phyloP scores from a whole-genome alignment of 768 basidiomycete species.

The Pleurotus salmoneostramineus region DNA sequence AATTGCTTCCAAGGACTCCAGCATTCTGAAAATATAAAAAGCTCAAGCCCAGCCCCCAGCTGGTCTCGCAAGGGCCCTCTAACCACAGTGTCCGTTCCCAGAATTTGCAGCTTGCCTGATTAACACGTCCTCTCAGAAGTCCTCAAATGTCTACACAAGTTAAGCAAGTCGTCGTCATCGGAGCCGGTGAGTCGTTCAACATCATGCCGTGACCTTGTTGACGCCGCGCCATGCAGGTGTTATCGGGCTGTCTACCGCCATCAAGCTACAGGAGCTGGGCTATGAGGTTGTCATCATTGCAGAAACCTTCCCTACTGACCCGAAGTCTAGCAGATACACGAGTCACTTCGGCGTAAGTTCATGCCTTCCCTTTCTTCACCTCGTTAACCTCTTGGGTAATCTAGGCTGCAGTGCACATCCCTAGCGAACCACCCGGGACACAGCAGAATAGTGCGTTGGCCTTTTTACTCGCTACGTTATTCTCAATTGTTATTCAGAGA shows the following conservation, averaged over 20 bases:
- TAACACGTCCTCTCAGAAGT: background rate
- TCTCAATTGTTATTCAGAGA: constrained; percentile 59
- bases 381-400: no score
- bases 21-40: no score
- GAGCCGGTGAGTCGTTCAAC: constrained; percentile 27
- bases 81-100: background rate
- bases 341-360: constrained; percentile 76
- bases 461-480: constrained; percentile 34
- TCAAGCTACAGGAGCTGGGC: constrained; percentile 60
- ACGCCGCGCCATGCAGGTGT: constrained; percentile 56
- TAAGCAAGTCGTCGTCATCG: constrained; percentile 31
- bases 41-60: no score
- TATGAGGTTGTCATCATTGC: constrained; percentile 70
- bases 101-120: background rate
- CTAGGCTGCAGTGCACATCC: constrained; percentile 81
- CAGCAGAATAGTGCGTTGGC: constrained; percentile 56
- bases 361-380: background rate
- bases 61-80: no score
- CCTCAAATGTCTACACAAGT: background rate
- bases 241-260: constrained; percentile 71
- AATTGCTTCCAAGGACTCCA: no score
- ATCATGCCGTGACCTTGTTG: background rate
- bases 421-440: constrained; percentile 44
- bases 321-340: constrained; percentile 70
- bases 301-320: constrained; percentile 68